Evolutionary conservation across 495 filamentous ascomycete genomes (phyloP), one percentile per base, ranked within the genome.

Genomic region (Penicillium simplicissimum): DNA sequence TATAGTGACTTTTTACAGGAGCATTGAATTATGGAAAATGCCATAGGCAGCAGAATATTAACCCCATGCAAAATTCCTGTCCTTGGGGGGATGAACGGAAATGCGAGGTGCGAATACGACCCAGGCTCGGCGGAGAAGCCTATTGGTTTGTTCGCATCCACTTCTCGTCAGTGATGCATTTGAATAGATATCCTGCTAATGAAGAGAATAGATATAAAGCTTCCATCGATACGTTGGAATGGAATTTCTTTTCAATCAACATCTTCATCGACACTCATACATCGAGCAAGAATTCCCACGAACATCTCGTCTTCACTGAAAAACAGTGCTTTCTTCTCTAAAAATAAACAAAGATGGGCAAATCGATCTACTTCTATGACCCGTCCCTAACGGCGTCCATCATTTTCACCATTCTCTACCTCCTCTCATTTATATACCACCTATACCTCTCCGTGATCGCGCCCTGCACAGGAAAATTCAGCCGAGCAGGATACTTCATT

Each of bases 61-160:
- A 17, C n/a, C 1, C 40, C n/a, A 42, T 42, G n/a, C n/a, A 3
- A 42, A 42, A 14, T 8, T 9, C 19, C 7, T 42, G n/a, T 42
- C 6, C 19, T 19, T 42, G 40, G 40, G 19, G n/a, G 7, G n/a
- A 15, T 42, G 40, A 19, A 42, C n/a, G 40, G 40, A 42, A 42
- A 42, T 42, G 40, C 40, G 40, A 42, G 40, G 40, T 42, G 40
- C 40, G 40, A 42, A 42, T 42, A 42, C 40, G 40, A n/a, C n/a
- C n/a, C n/a, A 42, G 40, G 40, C n/a, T 42, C n/a, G 10, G n/a
- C 17, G 40, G 40, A 42, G 40, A 42, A 10, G 40, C n/a, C 17
- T 19, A 42, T 42, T 42, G 40, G 40, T 19, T 42, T 19, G n/a
- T 19, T 42, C 14, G n/a, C 6, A 19, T 19, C 40, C 40, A 42